Base-by-base conservation (phyloP, 2,329 filamentous ascomycete genomes). In the Scortechinia acanthostroma region DNA sequence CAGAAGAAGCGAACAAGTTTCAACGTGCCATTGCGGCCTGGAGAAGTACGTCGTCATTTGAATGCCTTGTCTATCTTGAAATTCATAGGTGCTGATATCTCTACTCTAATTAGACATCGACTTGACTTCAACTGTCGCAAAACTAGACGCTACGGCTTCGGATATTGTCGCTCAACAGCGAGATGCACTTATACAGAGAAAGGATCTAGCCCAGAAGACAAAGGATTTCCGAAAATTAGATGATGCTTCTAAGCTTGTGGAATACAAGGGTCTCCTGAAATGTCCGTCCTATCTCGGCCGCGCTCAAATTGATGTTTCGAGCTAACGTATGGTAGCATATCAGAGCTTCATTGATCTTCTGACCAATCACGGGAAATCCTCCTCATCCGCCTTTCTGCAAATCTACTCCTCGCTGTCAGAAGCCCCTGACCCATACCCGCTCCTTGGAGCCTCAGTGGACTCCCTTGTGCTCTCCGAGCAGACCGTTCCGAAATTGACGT, bases 121-220 rank as follows among this genome's bases (percentile, higher is more conserved):
- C 62, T 75, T 98, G 47, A 86, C 88, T 42, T 81, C 77, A 20
- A 79, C 97, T 52, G 80, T 95, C 49, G 85, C 89, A 22, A 87
- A 78, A 52, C 83, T 98, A 50, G 93, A 98, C 65, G 86, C 84
- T 48, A 91, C 90, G 3, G 93, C 93, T n/a, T 91, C 91, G 10
- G 93, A 97, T 56, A 89, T 98, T 50, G 89, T 97, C 44, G 73
- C 86, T 42, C 90, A 95, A 60, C 94, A 98, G 60, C 80, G 91
- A 55, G 93, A 97, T 63, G 88, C 91, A n/a, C 86, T 95, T 3
- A 84, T 96, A 1, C 91, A 98, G 62, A 79, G 93, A 45, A 98
- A 98, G 61, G 94, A 98, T 49, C 73, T 98, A 17, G 93, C 94
- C n/a, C 91, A 96, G 60, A 97, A 96, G 73, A 98, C 93, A 1